A percentile compares a stretch with the other conserved stretches of the same genome.
These are phyloP conservation scores for Yamadazyma sp. DNA, from an alignment of 1,139 yeast species.

Conservation along the genomic window DNA sequence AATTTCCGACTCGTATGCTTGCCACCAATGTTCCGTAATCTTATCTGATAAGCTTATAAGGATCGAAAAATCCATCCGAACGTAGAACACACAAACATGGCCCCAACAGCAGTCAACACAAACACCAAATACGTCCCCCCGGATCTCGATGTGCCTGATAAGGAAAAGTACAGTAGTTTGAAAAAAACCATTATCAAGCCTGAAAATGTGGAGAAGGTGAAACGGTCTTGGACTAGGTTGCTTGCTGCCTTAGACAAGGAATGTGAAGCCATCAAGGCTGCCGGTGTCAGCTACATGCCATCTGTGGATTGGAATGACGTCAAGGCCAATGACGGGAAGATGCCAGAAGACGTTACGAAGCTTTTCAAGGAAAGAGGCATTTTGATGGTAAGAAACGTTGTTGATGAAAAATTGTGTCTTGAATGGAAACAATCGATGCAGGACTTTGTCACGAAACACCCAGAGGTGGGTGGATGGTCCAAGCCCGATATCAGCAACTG, in stretches of 20 bases:
- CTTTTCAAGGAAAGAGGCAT: conserved; percentile 18
- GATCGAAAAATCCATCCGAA: no score
- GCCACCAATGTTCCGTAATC: no score
- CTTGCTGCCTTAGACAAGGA: conserved; percentile 19
- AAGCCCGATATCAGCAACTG: conserved; percentile 23
- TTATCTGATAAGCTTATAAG: no score
- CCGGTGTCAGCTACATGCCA: conserved; percentile 19
- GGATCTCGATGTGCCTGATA: conserved; percentile 9
- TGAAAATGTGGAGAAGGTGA: conserved; percentile 21
- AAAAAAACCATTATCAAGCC: conserved; percentile 21
- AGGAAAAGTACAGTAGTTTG: conserved; percentile 10
- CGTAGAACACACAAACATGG: no score
- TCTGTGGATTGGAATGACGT: conserved; percentile 18
- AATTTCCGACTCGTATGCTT: no score
- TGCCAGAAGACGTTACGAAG: conserved; percentile 15
- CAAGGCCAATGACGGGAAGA: conserved; percentile 12
- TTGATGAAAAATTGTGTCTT: conserved; percentile 17
- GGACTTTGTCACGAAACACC: conserved; percentile 24
- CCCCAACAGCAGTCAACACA: conserved; percentile 7
- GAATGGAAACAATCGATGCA: conserved; percentile 21
- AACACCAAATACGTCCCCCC: conserved; percentile 11
- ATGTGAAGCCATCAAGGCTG: conserved; percentile 14
- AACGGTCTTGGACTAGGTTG: conserved; percentile 23
- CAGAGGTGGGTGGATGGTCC: conserved; percentile 35
- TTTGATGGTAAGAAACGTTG: conserved; percentile 22